Evolutionary conservation across 2,329 filamentous ascomycete species (phyloP).

Genomic region (Zarea fungicola): DNA sequence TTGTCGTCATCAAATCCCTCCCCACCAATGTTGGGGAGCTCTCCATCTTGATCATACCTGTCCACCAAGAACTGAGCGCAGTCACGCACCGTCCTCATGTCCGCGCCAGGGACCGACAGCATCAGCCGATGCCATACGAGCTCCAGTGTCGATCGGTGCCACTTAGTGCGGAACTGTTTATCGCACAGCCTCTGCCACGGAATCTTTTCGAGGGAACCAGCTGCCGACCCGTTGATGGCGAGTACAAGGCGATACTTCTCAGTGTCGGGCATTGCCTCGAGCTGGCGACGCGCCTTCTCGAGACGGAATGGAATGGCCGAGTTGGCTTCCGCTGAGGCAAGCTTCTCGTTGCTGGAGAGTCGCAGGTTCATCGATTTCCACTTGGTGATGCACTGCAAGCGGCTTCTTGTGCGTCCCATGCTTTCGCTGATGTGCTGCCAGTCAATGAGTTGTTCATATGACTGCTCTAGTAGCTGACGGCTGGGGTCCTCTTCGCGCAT

Average conservation of each 20-base stretch:
- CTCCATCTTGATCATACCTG: slow-evolving; percentile 28
- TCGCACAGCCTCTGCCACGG: slow-evolving; percentile 43
- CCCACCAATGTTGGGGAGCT: slow-evolving; percentile 29
- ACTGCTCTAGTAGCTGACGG: slow-evolving; percentile 28
- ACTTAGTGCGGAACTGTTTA: slow-evolving; percentile 34
- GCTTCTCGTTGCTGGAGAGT: slow-evolving; percentile 27
- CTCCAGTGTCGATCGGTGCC: slow-evolving; percentile 32
- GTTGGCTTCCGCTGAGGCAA: slow-evolving; percentile 27
- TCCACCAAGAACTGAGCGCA: slow-evolving; percentile 31
- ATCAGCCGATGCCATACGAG: slow-evolving; percentile 36
- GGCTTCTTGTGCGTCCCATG: slow-evolving; percentile 57
- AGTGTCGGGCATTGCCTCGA: slow-evolving; percentile 35
- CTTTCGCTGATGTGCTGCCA: slow-evolving; percentile 60
- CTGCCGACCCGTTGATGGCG: slow-evolving; percentile 38
- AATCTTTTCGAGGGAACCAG: slow-evolving; percentile 34
- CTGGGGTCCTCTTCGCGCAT: slow-evolving; percentile 29
- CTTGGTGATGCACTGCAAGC: slow-evolving; percentile 63
- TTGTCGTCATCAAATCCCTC: slow-evolving; percentile 26
- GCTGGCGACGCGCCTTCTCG: slow-evolving; percentile 37
- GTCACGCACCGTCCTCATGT: slow-evolving; percentile 28
- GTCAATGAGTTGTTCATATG: slow-evolving; percentile 52
- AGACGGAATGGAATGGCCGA: slow-evolving; percentile 36
- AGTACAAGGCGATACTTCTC: slow-evolving; percentile 41
- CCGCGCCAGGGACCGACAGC: slow-evolving; percentile 27
- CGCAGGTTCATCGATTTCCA: slow-evolving; percentile 49